Percentiles rank a stretch among this genome's conserved stretches.
phyloP scores from a whole-genome alignment of 1,284 basidiomycete species.

The Ceratorhiza oryzae-sativae region DNA sequence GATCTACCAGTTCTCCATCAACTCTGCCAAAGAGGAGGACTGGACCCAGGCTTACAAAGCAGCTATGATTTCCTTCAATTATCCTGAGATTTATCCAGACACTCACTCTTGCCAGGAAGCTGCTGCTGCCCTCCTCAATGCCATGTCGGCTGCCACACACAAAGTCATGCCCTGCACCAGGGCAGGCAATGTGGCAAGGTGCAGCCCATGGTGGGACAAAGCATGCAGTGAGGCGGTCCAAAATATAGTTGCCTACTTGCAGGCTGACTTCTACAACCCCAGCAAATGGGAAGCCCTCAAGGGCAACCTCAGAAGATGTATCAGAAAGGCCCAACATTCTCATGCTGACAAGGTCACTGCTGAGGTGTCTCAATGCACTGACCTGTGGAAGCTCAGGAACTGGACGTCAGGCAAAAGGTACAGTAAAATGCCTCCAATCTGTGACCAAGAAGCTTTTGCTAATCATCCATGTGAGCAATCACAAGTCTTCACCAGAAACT shows the following conservation, averaged over 20 bases:
- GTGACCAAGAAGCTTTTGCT: not conserved
- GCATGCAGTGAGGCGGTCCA: not conserved
- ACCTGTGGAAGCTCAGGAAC: not conserved
- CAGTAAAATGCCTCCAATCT: slow-evolving; percentile 37
- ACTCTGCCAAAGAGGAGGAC: not conserved
- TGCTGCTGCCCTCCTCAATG: not conserved
- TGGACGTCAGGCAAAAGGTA: slow-evolving; percentile 26
- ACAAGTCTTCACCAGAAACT: slow-evolving; percentile 12
- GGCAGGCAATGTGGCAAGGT: not conserved
- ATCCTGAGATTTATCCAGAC: not conserved
- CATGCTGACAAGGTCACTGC: not conserved
- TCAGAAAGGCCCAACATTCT: not conserved
- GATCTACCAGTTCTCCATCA: not conserved
- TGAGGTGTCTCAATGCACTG: not conserved
- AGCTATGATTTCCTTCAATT: not conserved
- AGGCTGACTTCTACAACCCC: not conserved
- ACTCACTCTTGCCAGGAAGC: not conserved
- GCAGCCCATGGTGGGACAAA: slow-evolving; percentile 1
- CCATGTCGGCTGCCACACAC: slow-evolving; percentile 1
- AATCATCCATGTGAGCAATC: slow-evolving; percentile 39
- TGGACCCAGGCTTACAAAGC: not conserved
- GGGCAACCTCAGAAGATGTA: not conserved
- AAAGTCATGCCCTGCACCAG: not conserved
- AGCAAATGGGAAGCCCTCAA: not conserved
- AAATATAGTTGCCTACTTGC: not conserved